These are phyloP conservation scores for Rubus parviflorus DNA, from an alignment of 306 rosid species.

Conservation along the genomic window DNA sequence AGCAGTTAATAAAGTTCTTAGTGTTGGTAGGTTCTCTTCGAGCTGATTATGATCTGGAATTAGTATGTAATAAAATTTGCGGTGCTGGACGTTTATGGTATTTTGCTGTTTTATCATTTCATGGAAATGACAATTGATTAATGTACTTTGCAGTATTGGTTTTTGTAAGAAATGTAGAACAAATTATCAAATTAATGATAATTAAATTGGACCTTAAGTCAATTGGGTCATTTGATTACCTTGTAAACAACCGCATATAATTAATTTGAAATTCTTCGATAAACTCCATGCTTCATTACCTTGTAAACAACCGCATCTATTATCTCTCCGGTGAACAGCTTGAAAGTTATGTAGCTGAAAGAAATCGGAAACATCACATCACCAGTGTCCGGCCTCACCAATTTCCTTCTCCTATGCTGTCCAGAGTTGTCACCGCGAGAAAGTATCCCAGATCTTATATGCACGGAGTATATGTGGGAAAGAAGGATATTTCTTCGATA, in stretches of 20 bases:
- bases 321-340: constrained; percentile 72
- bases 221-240: too few species aligned
- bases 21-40: neutral
- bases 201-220: too few species aligned
- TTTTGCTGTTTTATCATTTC: neutral
- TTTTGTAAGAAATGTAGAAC: neutral
- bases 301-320: constrained; percentile 70
- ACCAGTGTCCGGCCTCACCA: constrained; percentile 67
- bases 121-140: neutral
- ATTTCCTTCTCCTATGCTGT: constrained; percentile 76
- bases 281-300: constrained; percentile 78
- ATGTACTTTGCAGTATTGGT: neutral
- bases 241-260: too few species aligned
- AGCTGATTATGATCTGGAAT: neutral
- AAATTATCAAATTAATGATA: neutral
- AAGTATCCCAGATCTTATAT: constrained; percentile 76
- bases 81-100: neutral
- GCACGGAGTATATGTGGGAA: too few species aligned
- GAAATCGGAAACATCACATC: constrained; percentile 72
- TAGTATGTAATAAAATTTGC: neutral
- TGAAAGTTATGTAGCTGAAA: constrained; percentile 75
- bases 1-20: constrained; percentile 34
- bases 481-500: neutral
- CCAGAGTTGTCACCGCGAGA: constrained; percentile 68
- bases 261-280: constrained; percentile 4